Evolutionary conservation across 495 filamentous ascomycete species (phyloP), one percentile per base, ranked within the genome.

Genomic region (Penicillium simplicissimum): DNA sequence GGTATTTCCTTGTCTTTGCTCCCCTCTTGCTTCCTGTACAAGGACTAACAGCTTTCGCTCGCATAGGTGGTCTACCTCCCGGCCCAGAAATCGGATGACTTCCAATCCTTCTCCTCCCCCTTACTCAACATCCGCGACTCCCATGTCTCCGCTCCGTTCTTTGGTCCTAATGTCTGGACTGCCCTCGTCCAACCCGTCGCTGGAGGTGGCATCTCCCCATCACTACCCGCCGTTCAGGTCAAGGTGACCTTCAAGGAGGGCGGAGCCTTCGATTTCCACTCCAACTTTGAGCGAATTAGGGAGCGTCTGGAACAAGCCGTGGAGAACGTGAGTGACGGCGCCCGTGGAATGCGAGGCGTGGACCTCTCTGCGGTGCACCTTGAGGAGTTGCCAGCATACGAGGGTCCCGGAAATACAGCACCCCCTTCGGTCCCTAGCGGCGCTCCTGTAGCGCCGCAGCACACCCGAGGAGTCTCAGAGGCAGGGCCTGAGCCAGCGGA

Each of bases 81-180:
- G 13, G 77, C 86, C 43, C 82, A 83, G 28, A 81, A 83, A 33
- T 90, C 86, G 13, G 76, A 85, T 9, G 77, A 84, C 31, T 83
- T 98, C 66, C 87, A 91, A 67, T 97, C 93, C 55, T 97, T 98
- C 77, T 91, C 92, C 25, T 85, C 88, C 0, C 95, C 95, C 21
- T 87, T 97, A 56, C 82, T 94, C 52, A 90, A 90, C 66, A 82
- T 97, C 43, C 85, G 87, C 74, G 94, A 98, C 74, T 89, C 87
- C n/a, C 91, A 92, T 68, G 91, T 97, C 56, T 85, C 89, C 8
- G 90, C 94, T 2, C 93, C 96, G 2, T 96, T 93, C 78, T 96
- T 98, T 68, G 95, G 95, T n/a, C 89, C 96, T 10, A 98, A 97
- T 77, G 88, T 88, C 66, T 98, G 95, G 95, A 84, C 84, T 25